Percentiles rank a stretch among this genome's conserved stretches.
Conservation (phyloP, 352 stramenopile genomes). For the Pythium volutum region DNA sequence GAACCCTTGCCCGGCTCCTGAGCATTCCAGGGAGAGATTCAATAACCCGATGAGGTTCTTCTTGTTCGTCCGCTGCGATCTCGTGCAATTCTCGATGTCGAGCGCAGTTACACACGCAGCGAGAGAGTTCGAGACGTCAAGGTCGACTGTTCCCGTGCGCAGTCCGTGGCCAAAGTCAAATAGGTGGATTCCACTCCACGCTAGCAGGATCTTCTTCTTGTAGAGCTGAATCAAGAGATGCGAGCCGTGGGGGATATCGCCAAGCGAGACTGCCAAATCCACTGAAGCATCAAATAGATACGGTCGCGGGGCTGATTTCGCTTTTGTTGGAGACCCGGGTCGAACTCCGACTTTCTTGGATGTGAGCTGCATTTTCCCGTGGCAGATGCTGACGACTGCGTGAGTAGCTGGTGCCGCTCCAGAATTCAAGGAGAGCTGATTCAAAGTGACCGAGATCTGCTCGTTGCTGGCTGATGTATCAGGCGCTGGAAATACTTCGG, state of each 20-base stretch:
- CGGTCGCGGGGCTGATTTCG: constrained; percentile 15
- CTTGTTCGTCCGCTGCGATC: constrained; percentile 30
- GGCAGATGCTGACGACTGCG: constrained; percentile 27
- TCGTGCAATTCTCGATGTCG: constrained; percentile 72
- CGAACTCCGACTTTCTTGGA: constrained; percentile 17
- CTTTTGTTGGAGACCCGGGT: constrained; percentile 22
- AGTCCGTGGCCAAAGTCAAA: constrained; percentile 83
- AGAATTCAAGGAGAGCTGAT: background rate
- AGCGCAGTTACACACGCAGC: constrained; percentile 44
- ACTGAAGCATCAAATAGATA: constrained; percentile 17
- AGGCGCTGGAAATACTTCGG: constrained; percentile 23
- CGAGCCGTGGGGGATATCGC: constrained; percentile 73
- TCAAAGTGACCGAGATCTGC: constrained; percentile 13
- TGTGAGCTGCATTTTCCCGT: constrained; percentile 30
- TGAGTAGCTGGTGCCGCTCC: constrained; percentile 8
- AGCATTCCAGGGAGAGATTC: constrained; percentile 47
- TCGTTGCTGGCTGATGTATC: constrained; percentile 1
- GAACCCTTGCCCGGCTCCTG: constrained; percentile 40
- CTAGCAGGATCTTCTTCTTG: constrained; percentile 37
- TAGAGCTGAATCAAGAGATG: constrained; percentile 62
- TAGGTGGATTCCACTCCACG: constrained; percentile 70
- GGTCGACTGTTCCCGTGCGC: constrained; percentile 37
- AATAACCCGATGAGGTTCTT: constrained; percentile 38
- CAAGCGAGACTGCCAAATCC: constrained; percentile 35
- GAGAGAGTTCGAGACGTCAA: constrained; percentile 42